Percentiles rank a stretch among this genome's conserved stretches.
Evolutionary conservation across 2,329 filamentous ascomycete species (phyloP).

Genomic region (Aspergillaceae sp.): DNA sequence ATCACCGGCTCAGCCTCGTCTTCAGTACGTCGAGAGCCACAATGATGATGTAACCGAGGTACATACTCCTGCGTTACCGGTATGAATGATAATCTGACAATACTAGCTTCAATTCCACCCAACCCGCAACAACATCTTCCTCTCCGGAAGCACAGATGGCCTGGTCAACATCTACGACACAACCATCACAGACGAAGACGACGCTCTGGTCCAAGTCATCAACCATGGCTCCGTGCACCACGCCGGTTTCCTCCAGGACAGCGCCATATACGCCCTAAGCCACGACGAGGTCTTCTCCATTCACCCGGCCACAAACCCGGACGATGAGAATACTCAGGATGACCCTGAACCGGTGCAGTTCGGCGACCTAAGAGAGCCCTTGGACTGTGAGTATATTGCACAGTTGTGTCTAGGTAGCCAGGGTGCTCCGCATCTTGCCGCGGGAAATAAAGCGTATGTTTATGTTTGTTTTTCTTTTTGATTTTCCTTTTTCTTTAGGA

Average conservation of each 20-base stretch:
- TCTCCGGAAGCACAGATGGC: constrained; percentile 56
- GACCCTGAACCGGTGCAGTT: constrained; percentile 40
- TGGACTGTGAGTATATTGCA: constrained; percentile 53
- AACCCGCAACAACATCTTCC: constrained; percentile 43
- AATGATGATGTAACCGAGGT: constrained; percentile 54
- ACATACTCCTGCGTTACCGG: constrained; percentile 7
- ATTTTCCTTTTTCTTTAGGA: constrained; percentile 1
- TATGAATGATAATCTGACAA: background rate
- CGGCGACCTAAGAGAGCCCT: constrained; percentile 47
- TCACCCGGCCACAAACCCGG: constrained; percentile 45
- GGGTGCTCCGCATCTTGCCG: constrained; percentile 35
- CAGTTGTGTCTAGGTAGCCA: constrained; percentile 41
- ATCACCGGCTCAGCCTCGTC: constrained; percentile 25
- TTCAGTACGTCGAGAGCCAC: constrained; percentile 40
- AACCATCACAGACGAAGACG: constrained; percentile 50
- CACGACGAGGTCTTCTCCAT: constrained; percentile 55
- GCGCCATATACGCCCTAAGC: constrained; percentile 50
- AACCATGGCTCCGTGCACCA: constrained; percentile 57
- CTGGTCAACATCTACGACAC: constrained; percentile 56
- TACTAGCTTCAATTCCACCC: constrained; percentile 45
- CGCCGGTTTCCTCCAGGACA: constrained; percentile 49
- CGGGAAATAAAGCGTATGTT: constrained; percentile 43
- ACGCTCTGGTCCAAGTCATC: constrained; percentile 53
- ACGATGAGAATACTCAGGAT: constrained; percentile 39
- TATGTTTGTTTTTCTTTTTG: background rate